A percentile compares a stretch with the other conserved stretches of the same genome.
Evolutionary conservation across 108 stramenopile species (phyloP).

Genomic region (Pseudonitzschia multiseries): DNA sequence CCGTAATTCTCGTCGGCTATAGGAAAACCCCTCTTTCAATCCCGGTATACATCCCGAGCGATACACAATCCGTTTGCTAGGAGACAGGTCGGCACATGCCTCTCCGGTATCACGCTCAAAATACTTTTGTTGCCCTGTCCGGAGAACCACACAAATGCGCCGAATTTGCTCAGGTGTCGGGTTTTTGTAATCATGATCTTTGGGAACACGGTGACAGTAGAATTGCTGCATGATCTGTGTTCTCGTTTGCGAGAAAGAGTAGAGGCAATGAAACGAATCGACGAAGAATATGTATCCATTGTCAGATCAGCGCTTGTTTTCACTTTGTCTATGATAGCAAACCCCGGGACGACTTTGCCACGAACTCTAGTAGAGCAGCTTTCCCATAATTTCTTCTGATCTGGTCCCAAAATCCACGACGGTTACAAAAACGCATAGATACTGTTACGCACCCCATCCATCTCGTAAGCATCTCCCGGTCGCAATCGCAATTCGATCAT

Average conservation of each 20-base stretch:
- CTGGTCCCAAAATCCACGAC: not conserved
- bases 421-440: not conserved
- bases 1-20: not conserved
- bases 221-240: conserved; percentile 41
- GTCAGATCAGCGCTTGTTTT: no score
- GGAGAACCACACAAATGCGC: conserved; percentile 48
- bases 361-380: not conserved
- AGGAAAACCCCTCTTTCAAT: conserved; percentile 1
- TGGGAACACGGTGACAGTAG: conserved; percentile 49
- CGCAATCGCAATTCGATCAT: conserved; percentile 39
- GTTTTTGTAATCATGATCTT: not conserved
- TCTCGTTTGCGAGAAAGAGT: no score
- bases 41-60: not conserved
- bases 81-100: conserved; percentile 24
- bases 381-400: no score
- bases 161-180: not conserved
- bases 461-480: conserved; percentile 56
- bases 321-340: no score
- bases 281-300: no score
- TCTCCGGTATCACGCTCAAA: conserved; percentile 40
- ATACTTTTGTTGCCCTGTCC: conserved; percentile 25
- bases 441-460: conserved; percentile 42
- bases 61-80: not conserved
- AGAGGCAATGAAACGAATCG: no score
- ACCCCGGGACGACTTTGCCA: no score